A percentile compares a stretch with the other conserved stretches of the same genome.
These are phyloP conservation scores for Leucaena leucocephala DNA, from an alignment of 306 rosid species.

Conservation along the genomic window DNA sequence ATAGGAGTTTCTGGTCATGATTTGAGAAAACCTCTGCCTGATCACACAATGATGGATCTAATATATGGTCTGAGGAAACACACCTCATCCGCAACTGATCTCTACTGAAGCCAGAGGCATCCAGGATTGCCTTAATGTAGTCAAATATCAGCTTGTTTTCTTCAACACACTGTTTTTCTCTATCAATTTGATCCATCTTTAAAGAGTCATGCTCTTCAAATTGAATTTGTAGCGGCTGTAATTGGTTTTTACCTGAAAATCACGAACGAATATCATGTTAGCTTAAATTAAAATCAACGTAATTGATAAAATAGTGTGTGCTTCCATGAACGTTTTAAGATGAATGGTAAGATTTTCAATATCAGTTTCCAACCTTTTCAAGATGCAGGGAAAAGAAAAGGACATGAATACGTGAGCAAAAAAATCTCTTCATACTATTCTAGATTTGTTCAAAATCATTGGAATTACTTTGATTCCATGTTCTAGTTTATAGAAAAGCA, in stretches of 20 bases:
- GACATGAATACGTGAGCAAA: background rate
- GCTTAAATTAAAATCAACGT: constrained; percentile 21
- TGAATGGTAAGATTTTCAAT: background rate
- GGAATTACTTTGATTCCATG: constrained; percentile 4
- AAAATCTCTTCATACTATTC: background rate
- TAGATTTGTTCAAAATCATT: background rate
- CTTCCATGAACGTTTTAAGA: background rate
- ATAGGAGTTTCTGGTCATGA: constrained; percentile 66
- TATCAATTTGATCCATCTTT: constrained; percentile 44
- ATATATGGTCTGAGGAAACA: constrained; percentile 71
- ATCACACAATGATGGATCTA: constrained; percentile 62
- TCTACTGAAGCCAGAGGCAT: constrained; percentile 67
- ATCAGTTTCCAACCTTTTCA: background rate
- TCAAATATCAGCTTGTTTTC: constrained; percentile 62
- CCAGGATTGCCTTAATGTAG: constrained; percentile 61
- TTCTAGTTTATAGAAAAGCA: background rate
- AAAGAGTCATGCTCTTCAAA: constrained; percentile 68
- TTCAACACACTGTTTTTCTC: constrained; percentile 46
- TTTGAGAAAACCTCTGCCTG: constrained; percentile 59
- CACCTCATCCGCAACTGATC: constrained; percentile 65
- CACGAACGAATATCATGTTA: constrained; percentile 39
- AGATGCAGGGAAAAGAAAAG: background rate
- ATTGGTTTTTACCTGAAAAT: constrained; percentile 55
- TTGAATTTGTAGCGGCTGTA: constrained; percentile 59
- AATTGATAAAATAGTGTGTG: constrained; percentile 5